phyloP scores from a whole-genome alignment of 2,329 filamentous ascomycete species.

The Cordyceps fumosorosea region DNA sequence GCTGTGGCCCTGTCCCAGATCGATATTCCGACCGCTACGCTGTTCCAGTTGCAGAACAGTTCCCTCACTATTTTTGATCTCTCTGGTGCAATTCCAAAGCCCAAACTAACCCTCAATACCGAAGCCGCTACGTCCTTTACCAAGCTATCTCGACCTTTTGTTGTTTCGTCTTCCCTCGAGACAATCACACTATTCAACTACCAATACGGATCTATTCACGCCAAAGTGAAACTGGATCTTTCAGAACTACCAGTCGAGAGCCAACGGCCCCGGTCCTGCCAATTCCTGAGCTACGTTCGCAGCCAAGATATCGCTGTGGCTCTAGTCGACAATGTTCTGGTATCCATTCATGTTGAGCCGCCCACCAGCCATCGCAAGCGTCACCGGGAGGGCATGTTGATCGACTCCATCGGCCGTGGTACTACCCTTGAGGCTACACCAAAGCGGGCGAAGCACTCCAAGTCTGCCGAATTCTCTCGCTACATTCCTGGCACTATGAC shows the following conservation, averaged over 20 bases:
- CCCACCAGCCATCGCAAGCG: slow-evolving; percentile 50
- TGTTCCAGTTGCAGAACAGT: slow-evolving; percentile 53
- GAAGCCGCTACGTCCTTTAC: slow-evolving; percentile 54
- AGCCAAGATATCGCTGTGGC: slow-evolving; percentile 62
- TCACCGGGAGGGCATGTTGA: slow-evolving; percentile 56
- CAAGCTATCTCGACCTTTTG: slow-evolving; percentile 58
- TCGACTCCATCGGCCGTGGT: slow-evolving; percentile 68
- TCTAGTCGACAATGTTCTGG: slow-evolving; percentile 54
- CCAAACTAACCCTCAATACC: slow-evolving; percentile 47
- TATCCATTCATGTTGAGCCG: slow-evolving; percentile 63
- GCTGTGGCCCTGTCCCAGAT: slow-evolving; percentile 40
- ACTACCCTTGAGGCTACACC: slow-evolving; percentile 31
- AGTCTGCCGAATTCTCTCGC: slow-evolving; percentile 26
- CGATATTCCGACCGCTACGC: slow-evolving; percentile 55
- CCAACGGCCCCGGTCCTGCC: slow-evolving; percentile 30
- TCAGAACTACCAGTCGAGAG: slow-evolving; percentile 32
- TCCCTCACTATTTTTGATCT: slow-evolving; percentile 58
- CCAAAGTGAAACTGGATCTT: slow-evolving; percentile 39
- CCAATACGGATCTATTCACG: slow-evolving; percentile 57
- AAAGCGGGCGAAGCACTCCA: slow-evolving; percentile 28
- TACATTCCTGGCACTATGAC: slow-evolving; percentile 44
- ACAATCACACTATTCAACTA: slow-evolving; percentile 62
- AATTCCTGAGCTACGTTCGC: slow-evolving; percentile 55
- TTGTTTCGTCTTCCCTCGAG: slow-evolving; percentile 53
- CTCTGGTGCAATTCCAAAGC: slow-evolving; percentile 53